Evolutionary conservation across 805 yeast genomes (phyloP).

Genomic region (Wickerhamomyces alni): DNA sequence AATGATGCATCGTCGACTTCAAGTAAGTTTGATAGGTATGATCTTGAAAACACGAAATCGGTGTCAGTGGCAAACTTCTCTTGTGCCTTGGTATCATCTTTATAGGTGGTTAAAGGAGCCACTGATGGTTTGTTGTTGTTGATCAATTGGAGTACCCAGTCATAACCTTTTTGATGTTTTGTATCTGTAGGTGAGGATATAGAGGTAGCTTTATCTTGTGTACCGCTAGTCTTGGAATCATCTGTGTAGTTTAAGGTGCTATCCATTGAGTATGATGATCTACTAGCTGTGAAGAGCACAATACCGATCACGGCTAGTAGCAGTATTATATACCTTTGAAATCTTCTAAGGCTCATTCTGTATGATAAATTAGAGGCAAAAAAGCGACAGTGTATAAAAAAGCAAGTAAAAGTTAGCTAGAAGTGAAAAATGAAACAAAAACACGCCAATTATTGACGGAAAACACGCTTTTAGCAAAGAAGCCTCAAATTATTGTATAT

Average conservation of each 20-base stretch:
- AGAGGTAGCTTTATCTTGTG: too few species aligned
- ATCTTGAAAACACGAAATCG: slow-evolving; percentile 38
- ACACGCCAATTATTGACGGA: too few species aligned
- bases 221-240: too few species aligned
- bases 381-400: too few species aligned
- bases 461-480: too few species aligned
- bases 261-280: too few species aligned
- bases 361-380: background rate
- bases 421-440: too few species aligned
- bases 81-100: slow-evolving; percentile 33
- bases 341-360: background rate
- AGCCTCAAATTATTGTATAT: too few species aligned
- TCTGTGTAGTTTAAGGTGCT: too few species aligned
- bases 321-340: slow-evolving; percentile 1
- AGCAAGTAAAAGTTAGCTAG: too few species aligned
- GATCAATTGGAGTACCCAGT: slow-evolving; percentile 23
- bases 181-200: too few species aligned
- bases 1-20: slow-evolving; percentile 32
- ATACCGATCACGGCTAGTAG: background rate
- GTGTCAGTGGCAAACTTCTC: slow-evolving; percentile 36
- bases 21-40: slow-evolving; percentile 38
- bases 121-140: slow-evolving; percentile 30
- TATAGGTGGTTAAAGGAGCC: slow-evolving; percentile 38
- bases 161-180: slow-evolving; percentile 6
- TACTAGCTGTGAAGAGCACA: background rate